Evolutionary conservation across 2,329 filamentous ascomycete species (phyloP).

Genomic region (Rugonectria rugulosa): DNA sequence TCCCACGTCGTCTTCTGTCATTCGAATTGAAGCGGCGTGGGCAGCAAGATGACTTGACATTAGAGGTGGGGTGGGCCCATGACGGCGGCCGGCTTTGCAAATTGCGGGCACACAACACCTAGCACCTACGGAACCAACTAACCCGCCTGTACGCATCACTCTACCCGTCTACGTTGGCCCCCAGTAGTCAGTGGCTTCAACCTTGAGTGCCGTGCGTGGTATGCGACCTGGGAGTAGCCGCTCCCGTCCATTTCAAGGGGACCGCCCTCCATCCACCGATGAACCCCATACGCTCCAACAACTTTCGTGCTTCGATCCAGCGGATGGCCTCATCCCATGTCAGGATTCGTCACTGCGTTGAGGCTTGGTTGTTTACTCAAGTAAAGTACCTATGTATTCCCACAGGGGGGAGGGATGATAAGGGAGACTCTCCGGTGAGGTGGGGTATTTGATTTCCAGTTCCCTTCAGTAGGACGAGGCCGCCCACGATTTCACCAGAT

Average conservation of each 20-base stretch:
- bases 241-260: no score
- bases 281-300: not conserved
- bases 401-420: no score
- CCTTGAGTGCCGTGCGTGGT: no score
- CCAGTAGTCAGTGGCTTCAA: slow-evolving; percentile 12
- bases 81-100: slow-evolving; percentile 3
- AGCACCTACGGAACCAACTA: no score
- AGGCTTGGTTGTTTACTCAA: slow-evolving; percentile 4
- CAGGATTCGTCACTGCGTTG: not conserved
- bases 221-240: no score
- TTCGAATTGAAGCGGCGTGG: slow-evolving; percentile 10
- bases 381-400: no score
- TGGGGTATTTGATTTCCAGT: slow-evolving; percentile 7
- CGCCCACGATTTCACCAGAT: not conserved
- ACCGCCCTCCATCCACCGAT: no score
- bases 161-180: not conserved
- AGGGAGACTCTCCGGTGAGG: not conserved
- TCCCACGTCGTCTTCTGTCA: slow-evolving; percentile 11
- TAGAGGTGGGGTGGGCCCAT: slow-evolving; percentile 24
- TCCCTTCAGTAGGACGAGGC: no score
- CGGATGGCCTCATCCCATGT: not conserved
- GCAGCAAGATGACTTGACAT: slow-evolving; percentile 25
- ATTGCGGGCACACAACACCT: no score
- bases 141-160: no score
- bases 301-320: not conserved